Percentiles rank a stretch among this genome's conserved stretches.
These are phyloP conservation scores for Zygosaccharomyces pseudobailii DNA, from an alignment of 1,139 yeast genomes.

Conservation along the genomic window DNA sequence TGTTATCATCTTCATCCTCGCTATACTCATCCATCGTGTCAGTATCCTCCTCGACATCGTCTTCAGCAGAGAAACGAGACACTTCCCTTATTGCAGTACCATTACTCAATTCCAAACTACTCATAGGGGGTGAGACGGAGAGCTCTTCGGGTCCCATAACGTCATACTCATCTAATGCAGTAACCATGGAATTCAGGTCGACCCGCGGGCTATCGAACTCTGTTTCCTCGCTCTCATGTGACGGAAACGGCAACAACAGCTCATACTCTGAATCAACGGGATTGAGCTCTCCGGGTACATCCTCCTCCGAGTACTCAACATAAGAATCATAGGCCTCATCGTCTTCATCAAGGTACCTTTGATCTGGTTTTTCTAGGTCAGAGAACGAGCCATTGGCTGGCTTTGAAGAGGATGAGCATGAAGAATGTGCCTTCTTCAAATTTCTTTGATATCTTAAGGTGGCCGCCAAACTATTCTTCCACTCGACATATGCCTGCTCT, in stretches of 20 bases:
- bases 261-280: conserved; percentile 6
- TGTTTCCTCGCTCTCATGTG: conserved; percentile 7
- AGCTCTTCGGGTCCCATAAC: conserved; percentile 8
- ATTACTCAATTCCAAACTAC: background rate
- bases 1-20: conserved; percentile 10
- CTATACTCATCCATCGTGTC: conserved; percentile 8
- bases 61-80: conserved; percentile 1
- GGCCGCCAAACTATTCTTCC: conserved; percentile 17
- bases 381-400: background rate
- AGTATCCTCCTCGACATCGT: conserved; percentile 7
- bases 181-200: conserved; percentile 8
- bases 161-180: conserved; percentile 17
- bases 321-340: conserved; percentile 12
- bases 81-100: conserved; percentile 4
- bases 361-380: conserved; percentile 1
- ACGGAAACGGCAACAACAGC: conserved; percentile 5
- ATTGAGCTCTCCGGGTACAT: conserved; percentile 6
- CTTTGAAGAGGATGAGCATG: background rate
- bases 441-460: background rate
- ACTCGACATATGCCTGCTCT: conserved; percentile 21
- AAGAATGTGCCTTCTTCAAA: conserved; percentile 2
- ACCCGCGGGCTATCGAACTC: conserved; percentile 4
- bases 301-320: conserved; percentile 10
- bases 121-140: conserved; percentile 2
- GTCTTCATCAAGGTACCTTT: conserved; percentile 8